Base-by-base conservation (phyloP, 2,329 filamentous ascomycete species). In the Canariomyces notabilis region DNA sequence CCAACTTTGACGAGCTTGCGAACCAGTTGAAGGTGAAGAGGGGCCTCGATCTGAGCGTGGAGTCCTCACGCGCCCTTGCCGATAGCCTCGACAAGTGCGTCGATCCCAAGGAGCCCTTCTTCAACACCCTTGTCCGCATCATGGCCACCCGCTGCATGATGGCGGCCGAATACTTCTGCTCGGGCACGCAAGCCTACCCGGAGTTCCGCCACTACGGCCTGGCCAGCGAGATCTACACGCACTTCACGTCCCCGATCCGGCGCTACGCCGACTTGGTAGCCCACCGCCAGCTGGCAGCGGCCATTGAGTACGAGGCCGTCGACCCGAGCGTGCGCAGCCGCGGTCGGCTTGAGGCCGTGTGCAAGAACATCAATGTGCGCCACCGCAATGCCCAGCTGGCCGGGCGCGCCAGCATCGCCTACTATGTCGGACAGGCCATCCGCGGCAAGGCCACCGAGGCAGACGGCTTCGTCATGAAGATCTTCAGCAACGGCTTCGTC, bases 141-240 rank as follows among this genome's bases (percentile, higher is more conserved):
- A 87, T 98, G 73, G 93, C 93, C 8, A 98, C 93, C 7, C 85
- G 93, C 18, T 98, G 93, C 77, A 98, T 98, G 93, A 95, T 95
- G 76, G 93, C 89, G 44, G 93, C 93, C 52, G 93, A 98, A 69
- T 98, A 98, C 70, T 98, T 98, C 69, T 93, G 87, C 69, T 87
- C 91, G 0, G 93, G 93, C 50, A 90, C 89, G 6, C 89, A 96
- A 64, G 82, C 90, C 0, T 91, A 93, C 64, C 85, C 89, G 0
- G 93, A 97, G 64, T 98, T 95, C 76, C 82, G 89, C 42, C 94
- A 98, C 70, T 98, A 98, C 67, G 93, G 93, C 57, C 82, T 98
- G 29, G 94, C 94, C 0, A 89, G 86, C 3, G 87, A 94, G 61
- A 98, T 98, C 64, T 98, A 98, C 72, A 98, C 93, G 2, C 93